A percentile compares a stretch with the other conserved stretches of the same genome.
Evolutionary conservation across 1,284 basidiomycete species (phyloP).

Genomic region (Mycena sp.): DNA sequence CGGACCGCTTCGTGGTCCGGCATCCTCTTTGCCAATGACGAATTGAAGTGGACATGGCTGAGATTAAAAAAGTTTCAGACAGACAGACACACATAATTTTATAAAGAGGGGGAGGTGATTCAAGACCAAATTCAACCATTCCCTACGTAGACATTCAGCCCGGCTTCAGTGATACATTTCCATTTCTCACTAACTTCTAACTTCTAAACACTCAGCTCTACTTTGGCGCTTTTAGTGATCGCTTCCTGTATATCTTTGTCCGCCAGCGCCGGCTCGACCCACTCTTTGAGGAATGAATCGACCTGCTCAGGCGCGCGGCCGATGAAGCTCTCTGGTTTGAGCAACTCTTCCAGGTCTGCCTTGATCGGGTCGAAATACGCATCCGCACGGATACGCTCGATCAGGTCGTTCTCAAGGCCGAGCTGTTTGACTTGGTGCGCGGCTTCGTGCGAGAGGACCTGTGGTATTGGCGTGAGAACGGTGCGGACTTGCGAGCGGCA

Average conservation of each 20-base stretch:
- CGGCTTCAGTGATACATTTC: conserved; percentile 1
- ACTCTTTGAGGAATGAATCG: conserved; percentile 87
- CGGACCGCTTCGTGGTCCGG: too few species aligned
- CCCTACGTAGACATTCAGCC: too few species aligned
- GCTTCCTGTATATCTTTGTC: conserved; percentile 71
- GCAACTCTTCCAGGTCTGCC: conserved; percentile 68
- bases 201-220: conserved; percentile 61
- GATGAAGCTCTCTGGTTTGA: conserved; percentile 89
- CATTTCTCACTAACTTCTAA: too few species aligned
- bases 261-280: conserved; percentile 88
- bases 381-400: conserved; percentile 80
- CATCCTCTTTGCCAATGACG: too few species aligned
- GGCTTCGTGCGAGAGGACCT: conserved; percentile 96
- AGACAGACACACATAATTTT: too few species aligned
- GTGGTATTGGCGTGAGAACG: neutral
- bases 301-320: conserved; percentile 95
- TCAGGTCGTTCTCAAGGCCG: conserved; percentile 96
- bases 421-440: conserved; percentile 95
- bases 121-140: too few species aligned
- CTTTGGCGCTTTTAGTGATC: conserved; percentile 54
- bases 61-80: too few species aligned
- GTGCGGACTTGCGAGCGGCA: neutral
- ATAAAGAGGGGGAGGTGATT: too few species aligned
- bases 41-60: too few species aligned
- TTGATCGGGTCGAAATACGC: conserved; percentile 78